These are phyloP conservation scores for Trichodelitschia bisporula DNA, from an alignment of 495 filamentous ascomycete species.

Conservation along the genomic window DNA sequence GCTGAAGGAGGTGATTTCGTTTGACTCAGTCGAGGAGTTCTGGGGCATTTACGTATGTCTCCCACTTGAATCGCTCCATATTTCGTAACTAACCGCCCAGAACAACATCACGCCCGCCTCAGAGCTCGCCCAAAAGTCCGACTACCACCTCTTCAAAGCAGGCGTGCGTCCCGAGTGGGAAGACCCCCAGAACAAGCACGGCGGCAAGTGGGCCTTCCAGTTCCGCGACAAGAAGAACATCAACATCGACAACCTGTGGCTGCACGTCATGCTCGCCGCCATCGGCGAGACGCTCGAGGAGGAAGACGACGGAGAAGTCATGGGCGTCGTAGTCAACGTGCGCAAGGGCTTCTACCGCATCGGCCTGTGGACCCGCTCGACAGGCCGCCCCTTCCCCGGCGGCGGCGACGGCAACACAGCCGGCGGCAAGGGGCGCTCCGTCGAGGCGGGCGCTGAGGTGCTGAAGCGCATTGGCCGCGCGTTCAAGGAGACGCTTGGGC, in stretches of 20 bases:
- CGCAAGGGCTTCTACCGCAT: conserved; percentile 95
- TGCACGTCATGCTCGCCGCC: conserved; percentile 84
- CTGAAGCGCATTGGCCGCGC: conserved; percentile 58
- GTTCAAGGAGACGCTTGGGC: conserved; percentile 74
- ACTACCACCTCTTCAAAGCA: conserved; percentile 98
- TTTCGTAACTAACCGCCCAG: conserved; percentile 22
- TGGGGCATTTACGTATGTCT: conserved; percentile 89
- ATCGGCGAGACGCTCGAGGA: conserved; percentile 96
- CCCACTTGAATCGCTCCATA: conserved; percentile 1
- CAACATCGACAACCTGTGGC: conserved; percentile 87
- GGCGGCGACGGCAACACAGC: conserved; percentile 45
- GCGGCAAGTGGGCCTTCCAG: conserved; percentile 92
- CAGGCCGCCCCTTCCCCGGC: conserved; percentile 54
- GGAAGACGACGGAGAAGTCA: conserved; percentile 76
- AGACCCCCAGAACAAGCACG: conserved; percentile 92
- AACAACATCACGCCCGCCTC: conserved; percentile 97
- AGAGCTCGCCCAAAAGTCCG: conserved; percentile 85
- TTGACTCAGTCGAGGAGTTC: conserved; percentile 97
- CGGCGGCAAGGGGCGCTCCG: conserved; percentile 37
- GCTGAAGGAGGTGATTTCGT: conserved; percentile 93
- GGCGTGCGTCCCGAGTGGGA: conserved; percentile 97
- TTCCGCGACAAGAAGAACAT: conserved; percentile 86
- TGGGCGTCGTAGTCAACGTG: conserved; percentile 98
- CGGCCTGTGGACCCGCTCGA: conserved; percentile 76
- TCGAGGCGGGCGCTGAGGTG: conserved; percentile 61